These are phyloP conservation scores for Arthrobotrys sinensis DNA, from an alignment of 2,329 filamentous ascomycete genomes.

Conservation along the genomic window DNA sequence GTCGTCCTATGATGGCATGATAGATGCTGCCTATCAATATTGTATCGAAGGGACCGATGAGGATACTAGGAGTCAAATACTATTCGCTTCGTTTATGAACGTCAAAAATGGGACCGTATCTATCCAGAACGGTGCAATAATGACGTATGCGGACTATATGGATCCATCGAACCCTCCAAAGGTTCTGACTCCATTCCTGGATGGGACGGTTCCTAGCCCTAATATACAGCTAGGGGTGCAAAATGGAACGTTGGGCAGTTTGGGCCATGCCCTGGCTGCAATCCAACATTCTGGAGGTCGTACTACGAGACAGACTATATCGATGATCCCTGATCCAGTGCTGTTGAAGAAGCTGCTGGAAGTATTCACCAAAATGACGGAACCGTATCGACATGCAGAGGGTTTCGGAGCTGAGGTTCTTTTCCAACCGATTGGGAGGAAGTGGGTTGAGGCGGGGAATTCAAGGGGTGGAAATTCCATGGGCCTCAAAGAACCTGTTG, in stretches of 20 bases:
- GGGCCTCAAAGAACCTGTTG: conserved; percentile 37
- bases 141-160: conserved; percentile 31
- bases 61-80: conserved; percentile 26
- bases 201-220: conserved; percentile 19
- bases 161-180: conserved; percentile 36
- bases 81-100: not conserved
- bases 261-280: not conserved
- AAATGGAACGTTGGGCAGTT: conserved; percentile 20
- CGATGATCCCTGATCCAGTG: conserved; percentile 29
- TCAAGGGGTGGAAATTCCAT: conserved; percentile 58
- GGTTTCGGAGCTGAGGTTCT: conserved; percentile 60
- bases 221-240: not conserved
- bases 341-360: conserved; percentile 32
- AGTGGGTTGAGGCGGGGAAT: conserved; percentile 46
- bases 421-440: conserved; percentile 58
- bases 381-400: conserved; percentile 33
- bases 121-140: not conserved
- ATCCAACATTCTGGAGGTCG: conserved; percentile 4
- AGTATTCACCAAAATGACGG: conserved; percentile 9
- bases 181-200: conserved; percentile 44
- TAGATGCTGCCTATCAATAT: conserved; percentile 25
- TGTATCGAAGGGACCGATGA: conserved; percentile 4
- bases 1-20: conserved; percentile 18
- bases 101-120: conserved; percentile 3
- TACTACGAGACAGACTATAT: conserved; percentile 33